Conservation (phyloP, 1,139 yeast species). For the Scheffersomyces lignicola region DNA sequence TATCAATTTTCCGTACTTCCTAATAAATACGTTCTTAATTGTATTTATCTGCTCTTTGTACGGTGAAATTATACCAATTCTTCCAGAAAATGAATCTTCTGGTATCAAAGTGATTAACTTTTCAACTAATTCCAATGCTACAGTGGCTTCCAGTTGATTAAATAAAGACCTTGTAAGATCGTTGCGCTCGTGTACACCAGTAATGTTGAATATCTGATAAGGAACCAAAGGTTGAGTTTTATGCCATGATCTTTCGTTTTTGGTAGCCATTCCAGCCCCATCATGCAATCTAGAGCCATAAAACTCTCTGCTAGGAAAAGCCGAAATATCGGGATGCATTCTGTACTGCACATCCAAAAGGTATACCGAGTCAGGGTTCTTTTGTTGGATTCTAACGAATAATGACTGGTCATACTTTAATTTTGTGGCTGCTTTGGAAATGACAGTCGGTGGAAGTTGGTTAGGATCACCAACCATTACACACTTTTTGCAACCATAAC, state of each 20-base stretch:
- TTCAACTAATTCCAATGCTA: conserved; percentile 70
- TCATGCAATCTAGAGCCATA: conserved; percentile 71
- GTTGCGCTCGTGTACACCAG: conserved; percentile 63
- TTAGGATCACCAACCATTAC: conserved; percentile 99
- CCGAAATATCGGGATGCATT: conserved; percentile 93
- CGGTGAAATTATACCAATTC: conserved; percentile 91
- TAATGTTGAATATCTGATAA: conserved; percentile 75
- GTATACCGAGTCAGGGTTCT: conserved; percentile 59
- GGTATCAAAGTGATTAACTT: conserved; percentile 53
- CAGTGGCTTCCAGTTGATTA: conserved; percentile 68
- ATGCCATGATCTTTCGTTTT: conserved; percentile 80
- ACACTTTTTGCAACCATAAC: conserved; percentile 89
- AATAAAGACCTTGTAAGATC: conserved; percentile 65
- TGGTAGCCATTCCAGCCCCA: conserved; percentile 66
- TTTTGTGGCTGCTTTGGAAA: conserved; percentile 83
- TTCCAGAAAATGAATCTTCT: conserved; percentile 58
- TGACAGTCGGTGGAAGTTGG: conserved; percentile 97
- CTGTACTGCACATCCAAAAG: conserved; percentile 94
- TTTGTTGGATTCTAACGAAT: conserved; percentile 89
- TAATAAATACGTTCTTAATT: conserved; percentile 56
- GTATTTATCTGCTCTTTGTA: conserved; percentile 81
- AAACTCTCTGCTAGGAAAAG: conserved; percentile 83
- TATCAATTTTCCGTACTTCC: conserved; percentile 62
- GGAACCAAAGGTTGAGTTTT: conserved; percentile 54
- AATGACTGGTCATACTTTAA: conserved; percentile 85